Evolutionary conservation across 1,139 yeast genomes (phyloP).

Genomic region (Zygosaccharomyces pseudobailii): DNA sequence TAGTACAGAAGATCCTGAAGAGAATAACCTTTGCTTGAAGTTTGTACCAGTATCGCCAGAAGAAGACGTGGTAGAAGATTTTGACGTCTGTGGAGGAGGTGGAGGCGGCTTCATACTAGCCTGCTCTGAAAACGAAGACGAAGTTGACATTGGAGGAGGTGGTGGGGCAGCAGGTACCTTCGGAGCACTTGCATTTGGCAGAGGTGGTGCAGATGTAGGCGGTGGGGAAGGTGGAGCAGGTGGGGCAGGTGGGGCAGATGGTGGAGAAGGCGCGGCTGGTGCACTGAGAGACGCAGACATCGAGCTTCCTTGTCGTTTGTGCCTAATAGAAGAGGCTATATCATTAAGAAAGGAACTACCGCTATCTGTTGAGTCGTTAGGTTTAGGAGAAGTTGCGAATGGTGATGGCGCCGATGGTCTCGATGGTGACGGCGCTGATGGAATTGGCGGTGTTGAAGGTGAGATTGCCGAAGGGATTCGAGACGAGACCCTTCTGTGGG

Average conservation of each 20-base stretch:
- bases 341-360: constrained; percentile 11
- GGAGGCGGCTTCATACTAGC: constrained; percentile 17
- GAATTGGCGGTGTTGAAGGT: constrained; percentile 20
- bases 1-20: constrained; percentile 23
- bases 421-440: constrained; percentile 20
- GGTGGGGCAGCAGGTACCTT: constrained; percentile 19
- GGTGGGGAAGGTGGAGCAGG: constrained; percentile 21
- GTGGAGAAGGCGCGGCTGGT: constrained; percentile 22
- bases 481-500: constrained; percentile 14
- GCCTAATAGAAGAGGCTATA: constrained; percentile 20
- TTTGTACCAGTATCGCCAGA: constrained; percentile 23
- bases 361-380: constrained; percentile 10
- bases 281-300: constrained; percentile 25
- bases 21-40: constrained; percentile 32
- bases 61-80: constrained; percentile 16
- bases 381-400: constrained; percentile 8
- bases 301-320: constrained; percentile 9
- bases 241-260: constrained; percentile 19
- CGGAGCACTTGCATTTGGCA: constrained; percentile 17
- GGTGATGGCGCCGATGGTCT: constrained; percentile 14
- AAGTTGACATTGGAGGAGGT: constrained; percentile 22
- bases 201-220: constrained; percentile 19
- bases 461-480: constrained; percentile 12
- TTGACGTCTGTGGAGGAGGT: constrained; percentile 22
- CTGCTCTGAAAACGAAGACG: constrained; percentile 17